Base-by-base conservation (phyloP, 2,329 filamentous ascomycete genomes). In the Ophiocordyceps sinensis region DNA sequence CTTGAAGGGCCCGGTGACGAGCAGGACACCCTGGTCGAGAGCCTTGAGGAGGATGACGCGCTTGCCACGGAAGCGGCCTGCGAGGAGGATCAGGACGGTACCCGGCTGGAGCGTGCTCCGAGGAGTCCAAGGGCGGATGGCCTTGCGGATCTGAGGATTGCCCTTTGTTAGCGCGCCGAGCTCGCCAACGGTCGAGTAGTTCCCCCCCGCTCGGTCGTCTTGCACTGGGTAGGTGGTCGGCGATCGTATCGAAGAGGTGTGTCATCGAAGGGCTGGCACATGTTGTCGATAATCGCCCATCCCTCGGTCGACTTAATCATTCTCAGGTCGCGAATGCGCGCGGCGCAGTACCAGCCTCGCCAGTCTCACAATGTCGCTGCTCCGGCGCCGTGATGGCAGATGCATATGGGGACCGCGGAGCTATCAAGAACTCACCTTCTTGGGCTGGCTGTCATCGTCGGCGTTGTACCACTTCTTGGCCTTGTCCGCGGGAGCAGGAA, bases 1-100 rank as follows among this genome's bases (percentile, higher is more conserved):
- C 83, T 96, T 98, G 85, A 96, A 98, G 66, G 91, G 91, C 61
- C 91, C 91, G 65, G 91, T 98, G 61, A 98, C 87, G 67, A 98
- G 86, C 68, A 98, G 87, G 54, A 95, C 86, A 73, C 91, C 91
- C 75, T 95, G 86, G 64, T 85, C 77, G 63, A 98, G 88, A 70
- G 82, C 79, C 82, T 96, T 96, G 68, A 98, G 84, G 72, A 96
- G 87, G 63, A 98, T 77, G 62, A 98, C 91, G 67, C 91, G 91
- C 87, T 98, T 98, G 78, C 91, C 91, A 62, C 91, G 89, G 86
- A 96, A 98, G 64, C 91, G 91, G 63, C 91, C 91, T 68, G 91
- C 91, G 66, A 98, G 87, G 67, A 98, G 86, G 72, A 98, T 98
- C 65, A 98, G 85, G 66, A 98, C 78, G 66, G 87, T 85, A 63